phyloP scores from a whole-genome alignment of 306 rosid species.

The Luffa aegyptiaca region DNA sequence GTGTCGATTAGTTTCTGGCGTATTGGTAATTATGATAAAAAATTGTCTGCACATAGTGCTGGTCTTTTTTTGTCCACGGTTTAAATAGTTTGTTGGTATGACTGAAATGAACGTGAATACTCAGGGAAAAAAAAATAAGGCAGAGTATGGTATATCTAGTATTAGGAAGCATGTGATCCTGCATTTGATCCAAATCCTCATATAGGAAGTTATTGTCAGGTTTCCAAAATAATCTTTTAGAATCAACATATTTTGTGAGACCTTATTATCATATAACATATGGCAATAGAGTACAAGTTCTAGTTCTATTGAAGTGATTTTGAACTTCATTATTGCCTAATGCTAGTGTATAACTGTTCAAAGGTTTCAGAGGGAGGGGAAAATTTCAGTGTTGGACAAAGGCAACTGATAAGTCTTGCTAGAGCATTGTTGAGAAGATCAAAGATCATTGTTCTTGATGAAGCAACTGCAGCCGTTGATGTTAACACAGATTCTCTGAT shows the following conservation, averaged over 20 bases:
- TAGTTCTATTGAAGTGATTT: background rate
- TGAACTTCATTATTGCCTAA: background rate
- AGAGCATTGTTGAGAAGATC: slow-evolving; percentile 81
- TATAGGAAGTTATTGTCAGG: background rate
- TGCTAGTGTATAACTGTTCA: slow-evolving; percentile 4
- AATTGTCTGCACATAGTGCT: background rate
- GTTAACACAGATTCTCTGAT: slow-evolving; percentile 81
- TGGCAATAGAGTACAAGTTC: background rate
- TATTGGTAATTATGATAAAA: no score
- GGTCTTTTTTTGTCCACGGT: background rate
- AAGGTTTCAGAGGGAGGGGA: slow-evolving; percentile 90
- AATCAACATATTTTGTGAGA: background rate
- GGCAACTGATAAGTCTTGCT: slow-evolving; percentile 77
- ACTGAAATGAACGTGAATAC: background rate
- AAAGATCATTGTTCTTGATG: slow-evolving; percentile 85
- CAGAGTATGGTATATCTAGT: background rate
- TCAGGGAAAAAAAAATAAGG: background rate
- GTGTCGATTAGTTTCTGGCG: background rate
- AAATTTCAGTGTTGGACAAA: slow-evolving; percentile 88
- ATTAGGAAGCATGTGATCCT: background rate
- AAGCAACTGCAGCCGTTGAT: slow-evolving; percentile 93
- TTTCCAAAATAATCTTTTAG: background rate
- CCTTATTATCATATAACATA: background rate
- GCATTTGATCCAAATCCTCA: background rate
- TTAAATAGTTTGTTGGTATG: background rate